A percentile compares a stretch with the other conserved stretches of the same genome.
Conservation (phyloP, 2,329 filamentous ascomycete species). For the Pochonia chlamydosporia region DNA sequence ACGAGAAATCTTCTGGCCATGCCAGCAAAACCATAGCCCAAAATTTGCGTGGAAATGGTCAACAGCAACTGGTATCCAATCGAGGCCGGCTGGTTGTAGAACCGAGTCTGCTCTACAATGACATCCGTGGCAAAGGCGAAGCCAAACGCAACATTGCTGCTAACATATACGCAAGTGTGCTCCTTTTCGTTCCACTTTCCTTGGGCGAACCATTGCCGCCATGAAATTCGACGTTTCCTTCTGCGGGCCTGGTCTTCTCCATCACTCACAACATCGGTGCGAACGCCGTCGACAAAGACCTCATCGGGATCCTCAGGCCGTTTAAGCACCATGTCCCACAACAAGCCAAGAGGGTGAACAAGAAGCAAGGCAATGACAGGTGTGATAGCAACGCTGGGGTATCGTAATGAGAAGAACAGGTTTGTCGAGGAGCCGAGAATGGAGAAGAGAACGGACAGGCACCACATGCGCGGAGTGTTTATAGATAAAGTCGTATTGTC, state of each 20-base stretch:
- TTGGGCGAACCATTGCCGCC: constrained; percentile 71
- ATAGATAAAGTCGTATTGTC: constrained; percentile 76
- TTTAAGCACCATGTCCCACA: constrained; percentile 73
- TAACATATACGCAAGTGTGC: constrained; percentile 83
- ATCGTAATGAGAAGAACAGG: constrained; percentile 83
- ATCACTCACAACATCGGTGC: constrained; percentile 15
- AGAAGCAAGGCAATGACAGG: constrained; percentile 82
- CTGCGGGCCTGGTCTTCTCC: constrained; percentile 13
- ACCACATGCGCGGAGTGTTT: constrained; percentile 85
- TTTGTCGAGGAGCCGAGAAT: constrained; percentile 79
- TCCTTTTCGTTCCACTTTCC: constrained; percentile 85
- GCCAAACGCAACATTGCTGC: constrained; percentile 83
- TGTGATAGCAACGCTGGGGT: constrained; percentile 84
- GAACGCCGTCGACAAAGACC: constrained; percentile 44
- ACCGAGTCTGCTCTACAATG: constrained; percentile 84
- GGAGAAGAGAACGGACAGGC: constrained; percentile 71
- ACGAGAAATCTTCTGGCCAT: constrained; percentile 77
- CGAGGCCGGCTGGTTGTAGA: constrained; percentile 76
- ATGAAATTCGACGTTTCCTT: constrained; percentile 29
- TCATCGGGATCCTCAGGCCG: constrained; percentile 47
- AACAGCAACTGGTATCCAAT: constrained; percentile 76
- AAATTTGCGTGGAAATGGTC: constrained; percentile 78
- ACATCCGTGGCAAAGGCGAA: constrained; percentile 88
- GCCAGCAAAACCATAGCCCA: constrained; percentile 83
- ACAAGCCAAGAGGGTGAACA: constrained; percentile 73